A percentile compares a stretch with the other conserved stretches of the same genome.
phyloP scores from a whole-genome alignment of 371 early-diverging fungal genomes.

The Dinochytrium kinnereticum region DNA sequence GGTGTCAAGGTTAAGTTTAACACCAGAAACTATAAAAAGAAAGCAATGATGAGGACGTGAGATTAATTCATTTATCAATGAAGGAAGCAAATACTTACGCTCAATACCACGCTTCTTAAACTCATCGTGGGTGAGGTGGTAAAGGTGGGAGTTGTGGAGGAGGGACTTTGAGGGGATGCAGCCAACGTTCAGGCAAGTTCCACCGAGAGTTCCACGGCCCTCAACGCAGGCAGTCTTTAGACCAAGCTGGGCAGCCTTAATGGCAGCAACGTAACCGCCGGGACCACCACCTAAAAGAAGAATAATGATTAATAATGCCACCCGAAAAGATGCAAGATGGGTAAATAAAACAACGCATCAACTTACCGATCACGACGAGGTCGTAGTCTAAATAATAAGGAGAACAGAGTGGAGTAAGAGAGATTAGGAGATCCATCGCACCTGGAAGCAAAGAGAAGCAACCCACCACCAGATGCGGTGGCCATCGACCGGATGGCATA shows the following conservation, averaged over 20 bases:
- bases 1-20: conserved; percentile 81
- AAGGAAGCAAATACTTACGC: conserved; percentile 48
- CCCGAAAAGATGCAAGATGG: neutral
- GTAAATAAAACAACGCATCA: neutral
- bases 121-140: conserved; percentile 91
- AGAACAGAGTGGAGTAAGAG: neutral
- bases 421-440: neutral
- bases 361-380: conserved; percentile 39
- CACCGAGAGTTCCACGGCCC: conserved; percentile 95
- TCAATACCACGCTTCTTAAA: conserved; percentile 94
- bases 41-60: neutral
- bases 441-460: neutral
- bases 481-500: neutral
- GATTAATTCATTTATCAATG: neutral
- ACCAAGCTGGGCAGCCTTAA: conserved; percentile 97
- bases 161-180: conserved; percentile 99
- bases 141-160: conserved; percentile 97
- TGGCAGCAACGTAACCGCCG: conserved; percentile 98
- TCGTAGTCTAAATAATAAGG: conserved; percentile 25
- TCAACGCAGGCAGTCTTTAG: conserved; percentile 97
- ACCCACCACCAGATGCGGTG: neutral
- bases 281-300: conserved; percentile 82
- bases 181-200: conserved; percentile 98
- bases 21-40: conserved; percentile 66
- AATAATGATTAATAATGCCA: neutral